Evolutionary conservation across 2,329 filamentous ascomycete species (phyloP).

Genomic region (Fusarium penzigii): DNA sequence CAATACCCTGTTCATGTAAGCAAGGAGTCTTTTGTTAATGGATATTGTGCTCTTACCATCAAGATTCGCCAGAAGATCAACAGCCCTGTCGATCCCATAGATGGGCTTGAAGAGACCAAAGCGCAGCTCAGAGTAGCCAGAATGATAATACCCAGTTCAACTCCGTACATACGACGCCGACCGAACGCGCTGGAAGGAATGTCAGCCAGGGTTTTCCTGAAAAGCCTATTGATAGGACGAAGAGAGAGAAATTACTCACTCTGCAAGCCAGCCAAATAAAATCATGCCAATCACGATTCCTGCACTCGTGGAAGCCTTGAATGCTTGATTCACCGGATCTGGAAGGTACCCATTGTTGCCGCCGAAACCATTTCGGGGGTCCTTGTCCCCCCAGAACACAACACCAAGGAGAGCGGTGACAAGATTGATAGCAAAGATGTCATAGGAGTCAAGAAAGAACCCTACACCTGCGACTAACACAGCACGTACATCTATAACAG

Average conservation of each 20-base stretch:
- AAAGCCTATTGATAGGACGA: not conserved
- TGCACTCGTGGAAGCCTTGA: conserved; percentile 79
- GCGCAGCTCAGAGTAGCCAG: conserved; percentile 68
- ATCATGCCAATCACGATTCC: conserved; percentile 80
- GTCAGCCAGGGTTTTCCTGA: conserved; percentile 11
- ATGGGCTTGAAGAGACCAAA: conserved; percentile 60
- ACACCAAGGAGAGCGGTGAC: conserved; percentile 72
- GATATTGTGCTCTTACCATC: conserved; percentile 50
- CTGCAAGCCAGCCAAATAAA: conserved; percentile 75
- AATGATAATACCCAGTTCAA: conserved; percentile 73
- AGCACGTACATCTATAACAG: conserved; percentile 60
- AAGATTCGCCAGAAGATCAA: conserved; percentile 76
- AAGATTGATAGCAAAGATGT: conserved; percentile 79
- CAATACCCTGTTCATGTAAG: conserved; percentile 54
- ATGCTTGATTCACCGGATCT: conserved; percentile 65
- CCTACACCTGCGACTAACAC: conserved; percentile 77
- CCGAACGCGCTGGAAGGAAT: conserved; percentile 55
- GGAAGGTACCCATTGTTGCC: conserved; percentile 61
- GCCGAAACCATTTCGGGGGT: conserved; percentile 46
- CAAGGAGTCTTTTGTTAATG: not conserved
- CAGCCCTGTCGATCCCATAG: conserved; percentile 60
- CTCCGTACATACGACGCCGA: conserved; percentile 79
- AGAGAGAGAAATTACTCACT: conserved; percentile 41
- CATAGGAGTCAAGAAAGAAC: conserved; percentile 83
- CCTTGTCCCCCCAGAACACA: conserved; percentile 66